A percentile compares a stretch with the other conserved stretches of the same genome.
Evolutionary conservation across 805 yeast species (phyloP).

Genomic region (Ogataea pilisensis): DNA sequence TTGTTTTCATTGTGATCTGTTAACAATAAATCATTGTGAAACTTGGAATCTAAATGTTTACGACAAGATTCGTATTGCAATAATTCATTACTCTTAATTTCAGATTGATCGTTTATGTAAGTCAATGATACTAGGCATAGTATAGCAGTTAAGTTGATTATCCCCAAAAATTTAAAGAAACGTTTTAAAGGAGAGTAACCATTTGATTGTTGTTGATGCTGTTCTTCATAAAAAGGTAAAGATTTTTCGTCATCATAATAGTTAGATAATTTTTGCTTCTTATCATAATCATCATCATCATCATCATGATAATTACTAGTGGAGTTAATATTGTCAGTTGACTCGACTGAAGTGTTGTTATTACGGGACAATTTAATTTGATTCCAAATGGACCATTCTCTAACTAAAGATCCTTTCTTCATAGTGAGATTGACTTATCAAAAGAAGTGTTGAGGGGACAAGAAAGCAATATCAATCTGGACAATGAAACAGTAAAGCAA

Average conservation of each 20-base stretch:
- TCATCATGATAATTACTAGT: background rate
- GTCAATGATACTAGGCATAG: background rate
- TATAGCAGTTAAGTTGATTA: too few relatives aligned
- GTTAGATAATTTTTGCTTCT: background rate
- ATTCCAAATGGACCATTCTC: constrained; percentile 35
- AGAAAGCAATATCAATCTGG: too few relatives aligned
- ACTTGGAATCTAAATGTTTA: too few relatives aligned
- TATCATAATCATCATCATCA: background rate
- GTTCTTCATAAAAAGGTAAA: background rate
- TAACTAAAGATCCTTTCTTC: constrained; percentile 26
- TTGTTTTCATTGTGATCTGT: background rate
- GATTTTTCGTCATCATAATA: background rate
- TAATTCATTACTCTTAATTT: background rate
- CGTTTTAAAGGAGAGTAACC: background rate
- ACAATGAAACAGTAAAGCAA: background rate
- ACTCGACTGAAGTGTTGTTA: constrained; percentile 1
- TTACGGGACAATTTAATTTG: constrained; percentile 18
- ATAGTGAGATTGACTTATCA: constrained; percentile 43
- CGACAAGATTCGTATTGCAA: too few relatives aligned
- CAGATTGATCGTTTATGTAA: background rate
- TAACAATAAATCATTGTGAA: background rate
- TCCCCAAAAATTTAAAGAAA: background rate
- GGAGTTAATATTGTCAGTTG: too few relatives aligned
- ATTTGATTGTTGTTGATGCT: background rate
- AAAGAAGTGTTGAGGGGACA: background rate